Evolutionary conservation across 1,284 basidiomycete species (phyloP).

Genomic region (Coniophora puteana): DNA sequence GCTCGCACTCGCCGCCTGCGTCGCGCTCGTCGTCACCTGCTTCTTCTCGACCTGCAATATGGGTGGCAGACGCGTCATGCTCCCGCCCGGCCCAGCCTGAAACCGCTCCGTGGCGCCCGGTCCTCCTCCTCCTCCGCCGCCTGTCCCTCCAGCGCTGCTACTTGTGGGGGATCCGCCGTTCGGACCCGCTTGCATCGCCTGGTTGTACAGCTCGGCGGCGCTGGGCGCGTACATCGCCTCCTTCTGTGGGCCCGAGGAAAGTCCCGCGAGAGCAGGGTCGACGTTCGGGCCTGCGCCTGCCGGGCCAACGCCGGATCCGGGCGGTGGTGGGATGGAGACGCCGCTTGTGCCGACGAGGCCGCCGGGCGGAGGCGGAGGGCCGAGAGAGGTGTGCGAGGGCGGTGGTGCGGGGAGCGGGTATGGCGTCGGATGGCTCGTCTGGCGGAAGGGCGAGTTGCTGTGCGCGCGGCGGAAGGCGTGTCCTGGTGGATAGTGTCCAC

Average conservation of each 20-base stretch:
- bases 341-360: constrained; percentile 19
- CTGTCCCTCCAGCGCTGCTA: too few relatives aligned
- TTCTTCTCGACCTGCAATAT: constrained; percentile 87
- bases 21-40: constrained; percentile 93
- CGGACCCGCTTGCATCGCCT: constrained; percentile 23
- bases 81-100: constrained; percentile 28
- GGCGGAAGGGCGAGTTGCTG: constrained; percentile 32
- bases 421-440: constrained; percentile 30
- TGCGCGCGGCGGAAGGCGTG: constrained; percentile 31
- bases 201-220: constrained; percentile 45
- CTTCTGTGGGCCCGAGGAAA: too few relatives aligned
- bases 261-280: constrained; percentile 24
- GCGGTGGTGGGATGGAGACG: too few relatives aligned
- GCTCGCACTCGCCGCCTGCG: constrained; percentile 88
- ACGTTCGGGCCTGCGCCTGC: too few relatives aligned
- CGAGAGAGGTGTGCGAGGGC: constrained; percentile 19
- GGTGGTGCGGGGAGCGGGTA: constrained; percentile 30
- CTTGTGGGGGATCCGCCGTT: not conserved
- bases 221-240: constrained; percentile 39
- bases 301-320: too few relatives aligned
- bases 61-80: constrained; percentile 69
- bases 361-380: constrained; percentile 3
- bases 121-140: not conserved
- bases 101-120: not conserved
- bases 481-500: constrained; percentile 27